Percentiles rank a stretch among this genome's conserved stretches.
These are phyloP conservation scores for Fusarium hostae DNA, from an alignment of 2,329 filamentous ascomycete species.

Conservation along the genomic window DNA sequence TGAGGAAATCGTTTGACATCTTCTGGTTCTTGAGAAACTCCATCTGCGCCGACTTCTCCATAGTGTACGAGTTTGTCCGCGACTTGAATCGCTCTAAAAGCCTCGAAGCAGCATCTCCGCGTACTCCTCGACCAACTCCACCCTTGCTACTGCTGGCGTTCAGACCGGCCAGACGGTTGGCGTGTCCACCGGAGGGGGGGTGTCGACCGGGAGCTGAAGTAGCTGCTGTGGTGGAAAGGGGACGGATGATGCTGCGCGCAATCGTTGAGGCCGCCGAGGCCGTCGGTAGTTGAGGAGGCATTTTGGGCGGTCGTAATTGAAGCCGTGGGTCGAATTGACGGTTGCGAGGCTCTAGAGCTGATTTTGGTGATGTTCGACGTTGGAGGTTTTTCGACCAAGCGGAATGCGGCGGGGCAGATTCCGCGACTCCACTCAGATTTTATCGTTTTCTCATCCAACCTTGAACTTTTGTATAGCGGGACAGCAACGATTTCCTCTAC, in stretches of 20 bases:
- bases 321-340: background rate
- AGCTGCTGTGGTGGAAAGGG: slow-evolving; percentile 48
- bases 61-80: slow-evolving; percentile 32
- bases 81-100: slow-evolving; percentile 45
- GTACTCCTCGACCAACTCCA: background rate
- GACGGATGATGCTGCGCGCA: slow-evolving; percentile 34
- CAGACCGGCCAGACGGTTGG: slow-evolving; percentile 39
- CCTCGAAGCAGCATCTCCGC: slow-evolving; percentile 45
- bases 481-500: slow-evolving; percentile 3
- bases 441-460: slow-evolving; percentile 37
- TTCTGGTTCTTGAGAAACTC: slow-evolving; percentile 54
- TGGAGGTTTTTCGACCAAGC: slow-evolving; percentile 44
- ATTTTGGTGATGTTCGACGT: slow-evolving; percentile 32
- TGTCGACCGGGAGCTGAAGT: slow-evolving; percentile 38
- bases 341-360: slow-evolving; percentile 13
- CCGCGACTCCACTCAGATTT: slow-evolving; percentile 45
- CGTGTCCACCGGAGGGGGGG: slow-evolving; percentile 9
- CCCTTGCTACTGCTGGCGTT: slow-evolving; percentile 30
- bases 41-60: slow-evolving; percentile 49
- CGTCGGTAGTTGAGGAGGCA: slow-evolving; percentile 55
- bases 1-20: slow-evolving; percentile 64
- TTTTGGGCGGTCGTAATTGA: slow-evolving; percentile 43
- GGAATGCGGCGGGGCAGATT: slow-evolving; percentile 42
- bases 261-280: slow-evolving; percentile 37
- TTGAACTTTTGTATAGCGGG: slow-evolving; percentile 11